Base-by-base conservation (phyloP, 495 filamentous ascomycete species). In the Aspergillus ellipticus region DNA sequence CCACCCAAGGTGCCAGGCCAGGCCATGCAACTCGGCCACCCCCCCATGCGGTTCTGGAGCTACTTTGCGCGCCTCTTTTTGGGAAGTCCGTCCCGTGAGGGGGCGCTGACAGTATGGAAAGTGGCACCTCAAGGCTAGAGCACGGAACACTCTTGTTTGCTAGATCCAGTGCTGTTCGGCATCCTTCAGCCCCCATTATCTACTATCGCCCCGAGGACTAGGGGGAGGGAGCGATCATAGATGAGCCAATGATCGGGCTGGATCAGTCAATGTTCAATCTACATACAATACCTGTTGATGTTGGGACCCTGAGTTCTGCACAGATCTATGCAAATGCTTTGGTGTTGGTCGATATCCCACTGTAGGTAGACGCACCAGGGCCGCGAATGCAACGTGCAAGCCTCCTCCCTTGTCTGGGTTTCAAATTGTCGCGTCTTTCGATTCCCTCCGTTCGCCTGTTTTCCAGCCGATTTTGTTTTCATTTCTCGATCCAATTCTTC, bases 321-420 rank as follows among this genome's bases (percentile, higher is more conserved):
- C 35, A 42, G 21, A 45, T 46, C 41, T 51, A 49, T 55, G 26
- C 48, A 20, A 39, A 35, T 42, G 56, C 33, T 41, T 41, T 42
- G 42, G 49, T 49, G 41, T 17, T 29, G 47, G 51, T 51, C 45
- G 51, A 2, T 26, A 51, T 42, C n/a, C 13, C n/a, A n/a, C n/a
- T n/a, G n/a, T n/a, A n/a, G n/a, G n/a, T 19, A 52, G 50, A 46
- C 22, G 20, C 39, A 29, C 22, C 31, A 50, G 16, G 33, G 20
- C 28, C 50, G 42, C 46, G 21, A 43, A 50, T 47, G 21, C 29
- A 50, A n/a, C 35, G 33, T 6, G 13, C 20, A n/a, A 26, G 19
- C 33, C 16, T 31, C 51, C 51, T 53, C 46, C 47, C 33, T 51
- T 49, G 28, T 42, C 47, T 52, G 54, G 49, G 21, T 52, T 49